A percentile compares a stretch with the other conserved stretches of the same genome.
phyloP scores from a whole-genome alignment of 495 filamentous ascomycete genomes.

The Schizothecium vesticola region DNA sequence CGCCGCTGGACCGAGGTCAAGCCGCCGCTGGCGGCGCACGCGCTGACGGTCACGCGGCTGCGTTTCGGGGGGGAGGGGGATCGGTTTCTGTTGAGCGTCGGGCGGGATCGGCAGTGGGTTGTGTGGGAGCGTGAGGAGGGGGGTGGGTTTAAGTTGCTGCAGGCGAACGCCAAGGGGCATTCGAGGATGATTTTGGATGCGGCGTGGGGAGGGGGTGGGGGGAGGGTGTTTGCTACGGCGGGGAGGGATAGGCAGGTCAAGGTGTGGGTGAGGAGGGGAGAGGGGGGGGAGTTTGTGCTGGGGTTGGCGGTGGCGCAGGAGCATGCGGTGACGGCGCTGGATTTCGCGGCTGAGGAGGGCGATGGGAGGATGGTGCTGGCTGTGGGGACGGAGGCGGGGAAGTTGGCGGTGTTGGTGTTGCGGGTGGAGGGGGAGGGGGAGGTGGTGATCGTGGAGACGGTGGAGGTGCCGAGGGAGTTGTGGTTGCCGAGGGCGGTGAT shows the following conservation, averaged over 20 bases:
- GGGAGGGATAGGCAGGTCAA: slow-evolving; percentile 82
- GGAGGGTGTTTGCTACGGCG: slow-evolving; percentile 69
- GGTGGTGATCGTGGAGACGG: slow-evolving; percentile 38
- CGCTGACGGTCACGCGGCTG: slow-evolving; percentile 75
- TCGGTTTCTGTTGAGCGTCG: slow-evolving; percentile 72
- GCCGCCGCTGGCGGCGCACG: slow-evolving; percentile 73
- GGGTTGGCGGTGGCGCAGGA: slow-evolving; percentile 20
- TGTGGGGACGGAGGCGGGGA: slow-evolving; percentile 59
- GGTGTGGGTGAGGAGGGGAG: slow-evolving; percentile 55
- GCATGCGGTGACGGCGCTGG: slow-evolving; percentile 70
- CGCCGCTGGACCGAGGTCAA: slow-evolving; percentile 80
- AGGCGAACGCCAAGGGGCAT: slow-evolving; percentile 77
- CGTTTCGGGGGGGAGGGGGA: slow-evolving; percentile 69
- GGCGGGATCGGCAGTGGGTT: slow-evolving; percentile 85
- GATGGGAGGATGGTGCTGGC: slow-evolving; percentile 53
- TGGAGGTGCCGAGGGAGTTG: slow-evolving; percentile 39
- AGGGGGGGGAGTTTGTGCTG: slow-evolving; percentile 30
- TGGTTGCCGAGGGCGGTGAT: slow-evolving; percentile 70
- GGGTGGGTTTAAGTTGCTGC: slow-evolving; percentile 46
- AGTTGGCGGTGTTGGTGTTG: slow-evolving; percentile 41
- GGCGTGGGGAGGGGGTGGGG: slow-evolving; percentile 62
- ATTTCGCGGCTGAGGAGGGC: slow-evolving; percentile 47
- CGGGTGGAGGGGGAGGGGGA: slow-evolving; percentile 32
- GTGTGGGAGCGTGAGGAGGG: slow-evolving; percentile 56
- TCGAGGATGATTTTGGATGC: slow-evolving; percentile 83